phyloP scores from a whole-genome alignment of 2,329 filamentous ascomycete genomes.

The Raffaelea deltoideospora region DNA sequence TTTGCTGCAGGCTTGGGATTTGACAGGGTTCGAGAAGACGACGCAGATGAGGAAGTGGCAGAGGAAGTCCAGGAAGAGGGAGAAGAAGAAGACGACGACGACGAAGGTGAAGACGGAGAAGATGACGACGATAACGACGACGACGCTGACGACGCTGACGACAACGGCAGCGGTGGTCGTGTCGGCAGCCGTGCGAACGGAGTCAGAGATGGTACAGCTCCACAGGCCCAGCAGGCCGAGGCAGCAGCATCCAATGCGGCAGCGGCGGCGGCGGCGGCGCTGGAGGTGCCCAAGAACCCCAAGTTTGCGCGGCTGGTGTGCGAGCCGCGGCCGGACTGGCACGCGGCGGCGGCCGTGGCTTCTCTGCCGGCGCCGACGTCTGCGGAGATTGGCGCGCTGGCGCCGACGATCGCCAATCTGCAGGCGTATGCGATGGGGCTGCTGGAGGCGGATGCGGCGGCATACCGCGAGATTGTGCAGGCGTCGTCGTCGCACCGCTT shows the following conservation, averaged over 20 bases:
- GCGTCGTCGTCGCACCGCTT: conserved; percentile 87
- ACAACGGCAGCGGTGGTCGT: no score
- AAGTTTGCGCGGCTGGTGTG: conserved; percentile 26
- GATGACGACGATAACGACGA: conserved; percentile 21
- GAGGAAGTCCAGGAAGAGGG: conserved; percentile 13
- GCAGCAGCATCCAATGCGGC: conserved; percentile 12
- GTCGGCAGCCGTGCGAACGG: no score
- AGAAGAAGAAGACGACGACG: conserved; percentile 21
- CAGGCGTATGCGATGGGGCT: conserved; percentile 60
- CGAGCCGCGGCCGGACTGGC: conserved; percentile 43
- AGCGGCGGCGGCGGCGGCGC: conserved; percentile 3
- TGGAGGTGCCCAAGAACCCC: conserved; percentile 8
- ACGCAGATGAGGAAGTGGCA: conserved; percentile 23
- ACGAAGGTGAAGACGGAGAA: conserved; percentile 17
- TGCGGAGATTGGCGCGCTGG: conserved; percentile 29
- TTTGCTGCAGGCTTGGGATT: conserved; percentile 37
- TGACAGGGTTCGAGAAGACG: conserved; percentile 23
- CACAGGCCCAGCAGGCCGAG: conserved; percentile 9
- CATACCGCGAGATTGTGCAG: conserved; percentile 59
- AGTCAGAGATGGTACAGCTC: no score
- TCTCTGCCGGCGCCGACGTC: conserved; percentile 26
- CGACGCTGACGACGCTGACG: conserved; percentile 14
- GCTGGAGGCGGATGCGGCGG: conserved; percentile 60
- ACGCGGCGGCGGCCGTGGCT: conserved; percentile 27
- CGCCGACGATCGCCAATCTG: conserved; percentile 30